Evolutionary conservation across 177 flowering plant species (phyloP), one percentile per base, ranked within the genome.

Genomic region (Vitis hybrid): DNA sequence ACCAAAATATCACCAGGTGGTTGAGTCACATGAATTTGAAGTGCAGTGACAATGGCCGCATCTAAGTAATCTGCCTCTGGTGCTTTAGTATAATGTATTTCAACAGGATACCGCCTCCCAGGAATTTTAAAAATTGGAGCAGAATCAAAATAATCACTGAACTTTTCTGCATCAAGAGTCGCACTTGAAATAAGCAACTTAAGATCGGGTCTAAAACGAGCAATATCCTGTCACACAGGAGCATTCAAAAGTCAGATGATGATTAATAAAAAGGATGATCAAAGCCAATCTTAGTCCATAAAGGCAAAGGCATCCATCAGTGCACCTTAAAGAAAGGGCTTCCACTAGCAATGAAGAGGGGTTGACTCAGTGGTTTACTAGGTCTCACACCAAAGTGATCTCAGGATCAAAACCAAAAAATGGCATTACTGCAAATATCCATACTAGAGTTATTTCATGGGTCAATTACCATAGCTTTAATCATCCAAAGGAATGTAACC

Each of bases 111-210:
- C 50, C 97, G 85, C 75, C 99, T 88, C n/a, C 99, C 99, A 3
- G 99, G 99, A 70, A 95, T 88, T 78, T 84, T 91, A 65, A 95
- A 91, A 48, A 93, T 93, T 63, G 98, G 99, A 49, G 97, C 98
- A 13, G 85, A 82, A 69, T 91, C 99, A 81, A 95, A 95, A 80
- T 87, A 95, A 76, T 93, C 97, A 71, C 97, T 91, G 74, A 95
- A 95, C 75, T 95, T 95, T 79, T 91, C 99, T 0, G 99, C 98
- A 81, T 95, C 97, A 15, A 95, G 89, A 18, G 98, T 95, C 13
- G 99, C 99, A 89, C 98, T 93, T 18, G 99, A 95, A 51, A 95
- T 95, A 45, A 95, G 94, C 82, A 95, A 74, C 82, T 95, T 93
- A 3, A 93, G 78, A 81, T 95, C 98, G 51, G 85, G 87, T 12